Evolutionary conservation across 139 green algal species (phyloP).

Genomic region (Micractinium sp.): DNA sequence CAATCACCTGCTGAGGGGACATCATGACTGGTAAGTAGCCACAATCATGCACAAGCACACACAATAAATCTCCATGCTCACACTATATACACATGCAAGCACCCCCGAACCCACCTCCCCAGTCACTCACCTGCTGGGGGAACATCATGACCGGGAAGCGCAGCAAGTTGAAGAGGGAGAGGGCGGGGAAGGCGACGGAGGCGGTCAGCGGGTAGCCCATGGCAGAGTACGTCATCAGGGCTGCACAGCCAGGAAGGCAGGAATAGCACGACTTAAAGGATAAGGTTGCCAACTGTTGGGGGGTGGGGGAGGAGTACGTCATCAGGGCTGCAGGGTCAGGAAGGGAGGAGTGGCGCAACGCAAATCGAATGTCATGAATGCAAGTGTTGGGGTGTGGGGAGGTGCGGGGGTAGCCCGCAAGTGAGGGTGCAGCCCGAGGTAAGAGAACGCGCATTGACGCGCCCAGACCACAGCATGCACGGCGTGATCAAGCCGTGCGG

Average conservation of each 20-base stretch:
- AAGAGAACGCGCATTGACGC: no score
- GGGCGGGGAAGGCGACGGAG: slow-evolving; percentile 80
- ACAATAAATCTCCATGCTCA: no score
- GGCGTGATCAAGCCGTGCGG: no score
- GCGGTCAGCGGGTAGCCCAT: slow-evolving; percentile 71
- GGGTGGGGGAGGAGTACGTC: no score
- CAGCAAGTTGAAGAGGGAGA: slow-evolving; percentile 89
- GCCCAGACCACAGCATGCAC: no score
- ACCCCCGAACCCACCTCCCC: not conserved
- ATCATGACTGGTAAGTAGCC: not conserved
- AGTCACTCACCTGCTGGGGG: not conserved
- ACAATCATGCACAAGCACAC: no score
- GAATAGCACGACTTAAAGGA: not conserved
- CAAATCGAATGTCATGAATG: no score
- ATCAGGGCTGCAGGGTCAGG: not conserved
- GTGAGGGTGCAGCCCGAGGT: no score
- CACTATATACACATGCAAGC: no score
- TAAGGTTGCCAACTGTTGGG: no score
- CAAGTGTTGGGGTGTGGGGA: no score
- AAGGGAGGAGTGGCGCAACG: not conserved
- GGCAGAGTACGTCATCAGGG: slow-evolving; percentile 67
- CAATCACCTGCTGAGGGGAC: not conserved
- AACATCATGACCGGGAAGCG: slow-evolving; percentile 84
- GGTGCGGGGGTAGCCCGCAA: no score
- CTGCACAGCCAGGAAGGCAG: slow-evolving; percentile 34